Conservation (phyloP, 169 alveolate species). For the Eimeria sp. region DNA sequence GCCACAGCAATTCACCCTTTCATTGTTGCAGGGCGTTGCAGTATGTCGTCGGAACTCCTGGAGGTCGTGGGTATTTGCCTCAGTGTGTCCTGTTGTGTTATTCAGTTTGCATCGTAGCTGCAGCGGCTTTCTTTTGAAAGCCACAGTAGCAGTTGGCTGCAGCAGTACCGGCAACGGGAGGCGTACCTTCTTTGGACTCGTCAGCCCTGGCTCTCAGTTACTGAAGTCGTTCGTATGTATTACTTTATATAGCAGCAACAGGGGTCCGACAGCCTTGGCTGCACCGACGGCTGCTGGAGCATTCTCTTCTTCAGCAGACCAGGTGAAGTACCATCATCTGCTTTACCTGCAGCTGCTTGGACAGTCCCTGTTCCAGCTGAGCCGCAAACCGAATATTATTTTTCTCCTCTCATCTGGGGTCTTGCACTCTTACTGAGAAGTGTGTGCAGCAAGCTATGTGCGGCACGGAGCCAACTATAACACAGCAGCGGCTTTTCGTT, state of each 20-base stretch:
- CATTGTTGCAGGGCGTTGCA: slow-evolving; percentile 13
- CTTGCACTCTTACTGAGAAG: not conserved
- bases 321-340: not conserved
- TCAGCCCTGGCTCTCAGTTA: not conserved
- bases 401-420: slow-evolving; percentile 13
- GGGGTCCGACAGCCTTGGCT: not conserved
- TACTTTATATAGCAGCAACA: slow-evolving; percentile 10
- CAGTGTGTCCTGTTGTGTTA: slow-evolving; percentile 7
- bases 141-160: slow-evolving; percentile 13
- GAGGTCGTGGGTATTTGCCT: slow-evolving; percentile 38
- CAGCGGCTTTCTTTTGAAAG: not conserved
- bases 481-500: slow-evolving; percentile 20
- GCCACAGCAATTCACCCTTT: slow-evolving; percentile 41
- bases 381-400: not conserved
- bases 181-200: not conserved
- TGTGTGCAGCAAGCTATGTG: slow-evolving; percentile 58
- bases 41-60: slow-evolving; percentile 5
- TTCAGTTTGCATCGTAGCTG: slow-evolving; percentile 17
- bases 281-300: not conserved
- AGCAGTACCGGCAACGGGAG: slow-evolving; percentile 34
- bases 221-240: not conserved
- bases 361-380: not conserved
- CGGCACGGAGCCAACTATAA: not conserved
- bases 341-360: not conserved
- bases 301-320: not conserved